Evolutionary conservation across 106 monocot species (phyloP), one percentile per base, ranked within the genome.

Genomic region (Xerophyta viscosa): DNA sequence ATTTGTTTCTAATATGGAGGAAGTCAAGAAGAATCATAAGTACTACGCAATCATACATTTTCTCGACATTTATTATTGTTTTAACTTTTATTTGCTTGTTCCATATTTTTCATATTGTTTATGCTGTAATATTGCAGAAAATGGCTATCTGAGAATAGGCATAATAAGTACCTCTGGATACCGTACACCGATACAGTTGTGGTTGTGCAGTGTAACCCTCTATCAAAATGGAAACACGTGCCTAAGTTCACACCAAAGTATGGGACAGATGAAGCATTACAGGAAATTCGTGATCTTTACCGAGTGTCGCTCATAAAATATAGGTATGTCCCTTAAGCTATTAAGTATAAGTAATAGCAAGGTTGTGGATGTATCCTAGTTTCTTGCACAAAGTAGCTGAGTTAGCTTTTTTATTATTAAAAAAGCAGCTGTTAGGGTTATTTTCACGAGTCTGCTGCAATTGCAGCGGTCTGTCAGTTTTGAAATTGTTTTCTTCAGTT

Each of bases 11-110:
- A 79, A 84, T 50, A 50, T 70, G 9, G 44, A 76, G 20, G 88
- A 94, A 50, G 73, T 94, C 29, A 77, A 66, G 69, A 84, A 84
- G 62, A 94, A 94, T 66, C 88, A 94, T 84, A 94, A 88, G 93
- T 93, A 80, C 71, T 27, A 27, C 11, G 11, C 11, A 11, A 5
- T 33, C 11, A 4, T 46, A 8, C 55, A 8, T 66, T 37, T 19
- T 46, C 6, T n/a, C 43, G 6, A 9, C 8, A 14, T 44, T 9
- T 14, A 14, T 44, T 8, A 17, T 44, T 44, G 15, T 44, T 17
- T 44, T 44, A 44, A 17, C 9, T 14, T 14, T 3, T 44, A 44
- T 52, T 22, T 11, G 8, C 37, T 24, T 41, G 37, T 25, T 24
- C n/a, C 18, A 33, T 33, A 33, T 11, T 33, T 5, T 33, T 11